Evolutionary conservation across 192 early-diverging fungal genomes (phyloP).

Genomic region (Entrophospora sp.): DNA sequence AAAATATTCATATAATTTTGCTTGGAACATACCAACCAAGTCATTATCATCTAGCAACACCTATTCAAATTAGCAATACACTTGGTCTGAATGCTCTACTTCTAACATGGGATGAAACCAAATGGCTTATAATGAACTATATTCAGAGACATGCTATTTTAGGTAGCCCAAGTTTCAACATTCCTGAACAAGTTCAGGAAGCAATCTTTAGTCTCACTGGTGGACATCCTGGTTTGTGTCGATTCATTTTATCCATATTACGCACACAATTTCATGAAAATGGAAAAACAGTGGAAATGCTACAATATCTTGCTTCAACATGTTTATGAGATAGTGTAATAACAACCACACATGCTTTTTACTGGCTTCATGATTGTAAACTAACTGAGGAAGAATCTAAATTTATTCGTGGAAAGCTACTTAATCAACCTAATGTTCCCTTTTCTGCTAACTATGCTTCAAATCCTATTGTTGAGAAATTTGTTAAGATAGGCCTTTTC

Average conservation of each 20-base stretch:
- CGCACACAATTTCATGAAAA: neutral
- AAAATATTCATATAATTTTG: no score
- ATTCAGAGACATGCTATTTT: no score
- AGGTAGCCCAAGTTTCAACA: neutral
- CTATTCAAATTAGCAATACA: no score
- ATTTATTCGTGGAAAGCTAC: neutral
- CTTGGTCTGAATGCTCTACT: no score
- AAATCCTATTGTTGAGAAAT: neutral
- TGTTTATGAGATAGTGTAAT: neutral
- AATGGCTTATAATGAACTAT: no score
- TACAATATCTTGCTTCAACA: neutral
- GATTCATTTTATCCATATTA: neutral
- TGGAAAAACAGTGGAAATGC: neutral
- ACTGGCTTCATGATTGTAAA: neutral
- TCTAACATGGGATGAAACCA: neutral
- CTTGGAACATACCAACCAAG: no score
- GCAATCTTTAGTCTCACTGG: neutral
- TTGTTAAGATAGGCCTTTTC: neutral
- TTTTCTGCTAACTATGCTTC: neutral
- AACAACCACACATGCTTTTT: neutral
- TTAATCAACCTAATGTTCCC: neutral
- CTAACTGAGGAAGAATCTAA: neutral
- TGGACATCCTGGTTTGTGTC: slow-evolving; percentile 3
- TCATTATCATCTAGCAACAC: no score
- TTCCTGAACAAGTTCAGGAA: neutral